Evolutionary conservation across 164 flowering plant species (phyloP).

Genomic region (Kingdonia uniflora): DNA sequence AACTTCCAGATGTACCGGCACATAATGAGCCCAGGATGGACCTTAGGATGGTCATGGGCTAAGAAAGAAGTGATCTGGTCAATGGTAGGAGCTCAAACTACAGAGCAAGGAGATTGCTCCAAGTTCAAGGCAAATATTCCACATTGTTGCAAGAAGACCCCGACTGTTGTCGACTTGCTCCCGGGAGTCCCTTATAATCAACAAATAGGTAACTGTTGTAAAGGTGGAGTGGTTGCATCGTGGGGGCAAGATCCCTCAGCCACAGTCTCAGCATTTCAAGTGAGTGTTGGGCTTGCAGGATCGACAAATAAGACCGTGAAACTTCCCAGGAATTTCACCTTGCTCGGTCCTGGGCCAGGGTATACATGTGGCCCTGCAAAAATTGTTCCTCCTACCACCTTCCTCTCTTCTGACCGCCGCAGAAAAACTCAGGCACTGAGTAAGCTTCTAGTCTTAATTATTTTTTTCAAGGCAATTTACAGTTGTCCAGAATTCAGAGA

Average conservation of each 20-base stretch:
- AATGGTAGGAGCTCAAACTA: slow-evolving; percentile 54
- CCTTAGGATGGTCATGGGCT: slow-evolving; percentile 49
- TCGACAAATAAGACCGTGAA: slow-evolving; percentile 56
- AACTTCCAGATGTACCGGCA: slow-evolving; percentile 61
- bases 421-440: slow-evolving; percentile 53
- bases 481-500: not conserved
- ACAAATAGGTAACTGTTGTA: slow-evolving; percentile 53
- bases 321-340: slow-evolving; percentile 54
- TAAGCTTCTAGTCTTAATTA: slow-evolving; percentile 13
- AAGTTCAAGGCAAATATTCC: slow-evolving; percentile 49
- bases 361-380: slow-evolving; percentile 65
- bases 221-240: slow-evolving; percentile 46
- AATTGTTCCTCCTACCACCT: slow-evolving; percentile 39
- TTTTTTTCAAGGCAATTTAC: not conserved
- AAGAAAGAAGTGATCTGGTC: slow-evolving; percentile 66
- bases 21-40: slow-evolving; percentile 60
- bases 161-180: slow-evolving; percentile 47
- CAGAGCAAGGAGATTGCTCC: slow-evolving; percentile 66
- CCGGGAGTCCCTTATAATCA: slow-evolving; percentile 65
- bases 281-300: slow-evolving; percentile 55
- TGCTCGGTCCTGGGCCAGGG: slow-evolving; percentile 59
- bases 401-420: slow-evolving; percentile 40
- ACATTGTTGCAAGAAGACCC: slow-evolving; percentile 52
- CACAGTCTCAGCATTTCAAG: slow-evolving; percentile 48
- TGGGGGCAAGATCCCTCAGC: slow-evolving; percentile 56